Percentiles rank a stretch among this genome's conserved stretches.
Conservation (phyloP, 2,329 filamentous ascomycete species). For the Pestalotiopsis sp. region DNA sequence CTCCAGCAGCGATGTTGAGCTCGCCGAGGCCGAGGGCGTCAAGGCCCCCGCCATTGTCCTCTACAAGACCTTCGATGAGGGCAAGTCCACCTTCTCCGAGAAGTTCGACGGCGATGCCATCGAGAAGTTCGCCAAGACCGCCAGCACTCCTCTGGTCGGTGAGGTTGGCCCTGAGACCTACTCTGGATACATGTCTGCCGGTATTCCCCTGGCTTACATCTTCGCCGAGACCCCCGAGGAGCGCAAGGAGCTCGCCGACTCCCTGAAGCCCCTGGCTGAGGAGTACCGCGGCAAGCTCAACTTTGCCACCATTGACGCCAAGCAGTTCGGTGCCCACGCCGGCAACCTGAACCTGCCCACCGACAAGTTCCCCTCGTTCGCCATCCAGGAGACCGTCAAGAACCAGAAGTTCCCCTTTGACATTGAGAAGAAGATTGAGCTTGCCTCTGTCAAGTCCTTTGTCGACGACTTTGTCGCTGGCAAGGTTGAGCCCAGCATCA, state of each 20-base stretch:
- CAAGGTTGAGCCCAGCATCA: conserved; percentile 94
- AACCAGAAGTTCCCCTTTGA: conserved; percentile 97
- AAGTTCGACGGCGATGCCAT: conserved; percentile 83
- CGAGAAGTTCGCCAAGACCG: conserved; percentile 79
- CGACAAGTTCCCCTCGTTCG: conserved; percentile 95
- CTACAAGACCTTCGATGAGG: conserved; percentile 98
- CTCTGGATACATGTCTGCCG: conserved; percentile 88
- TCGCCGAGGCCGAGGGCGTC: conserved; percentile 90
- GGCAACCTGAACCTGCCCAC: conserved; percentile 96
- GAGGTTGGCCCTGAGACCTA: conserved; percentile 98
- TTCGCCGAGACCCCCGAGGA: conserved; percentile 93
- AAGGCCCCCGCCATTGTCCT: conserved; percentile 85
- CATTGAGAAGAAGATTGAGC: conserved; percentile 77
- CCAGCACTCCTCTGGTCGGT: conserved; percentile 87
- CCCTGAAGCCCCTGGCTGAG: conserved; percentile 84
- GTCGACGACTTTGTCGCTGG: conserved; percentile 83
- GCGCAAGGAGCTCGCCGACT: conserved; percentile 75
- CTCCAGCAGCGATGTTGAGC: conserved; percentile 77
- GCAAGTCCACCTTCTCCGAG: conserved; percentile 82
- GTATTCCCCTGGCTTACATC: conserved; percentile 94
- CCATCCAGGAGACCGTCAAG: conserved; percentile 93
- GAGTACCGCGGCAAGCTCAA: conserved; percentile 94
- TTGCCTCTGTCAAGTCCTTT: conserved; percentile 74
- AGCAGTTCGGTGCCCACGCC: conserved; percentile 91
- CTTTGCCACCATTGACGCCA: conserved; percentile 97